Base-by-base conservation (phyloP, 2,329 filamentous ascomycete species). In the Microcera coccophila region DNA sequence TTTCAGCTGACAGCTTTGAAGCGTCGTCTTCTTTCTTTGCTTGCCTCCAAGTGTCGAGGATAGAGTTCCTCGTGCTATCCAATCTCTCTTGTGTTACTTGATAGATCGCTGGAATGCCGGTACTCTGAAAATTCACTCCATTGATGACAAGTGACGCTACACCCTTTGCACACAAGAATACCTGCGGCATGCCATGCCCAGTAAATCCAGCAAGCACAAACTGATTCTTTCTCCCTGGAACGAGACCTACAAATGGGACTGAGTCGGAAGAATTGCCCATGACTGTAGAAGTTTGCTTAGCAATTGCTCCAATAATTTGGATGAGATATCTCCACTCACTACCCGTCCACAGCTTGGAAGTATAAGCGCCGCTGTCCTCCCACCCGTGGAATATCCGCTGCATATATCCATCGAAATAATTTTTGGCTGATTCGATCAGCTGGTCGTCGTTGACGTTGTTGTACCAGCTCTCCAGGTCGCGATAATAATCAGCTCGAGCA, bases 131-230 rank as follows among this genome's bases (percentile, higher is more conserved):
- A 0, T 48, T 38, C 1, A 37, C 34, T 3, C 53, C 61, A 3
- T 62, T 48, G 3, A 52, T 24, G 1, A 72, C 46, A 68, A 76
- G 73, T 19, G 55, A 45, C 3, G 64, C 69, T 4, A 75, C 26
- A 0, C 64, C 70, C 47, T 69, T 68, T n/a, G 64, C 63, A 3
- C 63, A 56, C 1, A 71, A 59, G 12, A 67, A 66, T 24, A 73
- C 67, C 20, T 69, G 52, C 1, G 71, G 66, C 73, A 76, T 76
- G 2, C 74, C 74, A 44, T 75, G 71, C 0, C 74, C 74, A 31
- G 66, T 70, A 44, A 75, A 76, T 0, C 73, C 73, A 1, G 68
- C 71, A n/a, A 71, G 54, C 20, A 76, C 58, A 41, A 65, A 71
- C 41, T 72, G 64, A 3, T 62, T 63, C 2, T 59, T 42, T 36